Base-by-base conservation (phyloP, 352 stramenopile species). In the Phytopythium ostracodes region DNA sequence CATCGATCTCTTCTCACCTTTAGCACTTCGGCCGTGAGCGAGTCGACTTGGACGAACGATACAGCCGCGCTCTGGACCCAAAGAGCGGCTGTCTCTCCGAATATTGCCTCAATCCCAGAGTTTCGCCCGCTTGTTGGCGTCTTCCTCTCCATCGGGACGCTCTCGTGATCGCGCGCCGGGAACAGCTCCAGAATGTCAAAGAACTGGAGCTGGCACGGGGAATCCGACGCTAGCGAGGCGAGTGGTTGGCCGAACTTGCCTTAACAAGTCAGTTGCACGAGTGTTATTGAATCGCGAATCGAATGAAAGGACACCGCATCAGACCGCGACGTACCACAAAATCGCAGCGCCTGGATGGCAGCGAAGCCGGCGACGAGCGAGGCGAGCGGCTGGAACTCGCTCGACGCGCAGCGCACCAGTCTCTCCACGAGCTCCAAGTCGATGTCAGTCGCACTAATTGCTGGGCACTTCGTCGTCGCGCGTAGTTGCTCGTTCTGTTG, bases 351-450 rank as follows among this genome's bases (percentile, higher is more conserved):
- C 56, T 81, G 64, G 5, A 77, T 60, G 0, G 60, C 61, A 0
- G 73, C 64, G 42, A 72, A 64, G 18, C 68, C 72, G 6, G 70
- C 73, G 18, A 81, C 55, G 24, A 76, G 55, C 7, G 71, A 53
- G 44, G 72, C 78, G 11, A 80, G 49, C 17, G 76, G 68, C 5
- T 70, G 66, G 24, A 79, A 72, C 54, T 84, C 76, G 17, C 60
- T 62, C 11, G 65, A 68, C 0, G 64, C 57, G 54, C 65, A 76
- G 0, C 68, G 65, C 14, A 79, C 50, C 0, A 77, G 61, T 20
- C 56, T 35, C 18, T 52, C 24, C 1, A 73, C 49, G 1, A 72
- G n/a, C 2, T 24, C 11, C 14, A 62, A 42, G 27, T 76, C 57
- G 8, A 72, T 40, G 14, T 65, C 35, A 40, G 18, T 24, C 2